Conservation (phyloP, 1,284 basidiomycete species). For the Pseudozyma sp. region DNA sequence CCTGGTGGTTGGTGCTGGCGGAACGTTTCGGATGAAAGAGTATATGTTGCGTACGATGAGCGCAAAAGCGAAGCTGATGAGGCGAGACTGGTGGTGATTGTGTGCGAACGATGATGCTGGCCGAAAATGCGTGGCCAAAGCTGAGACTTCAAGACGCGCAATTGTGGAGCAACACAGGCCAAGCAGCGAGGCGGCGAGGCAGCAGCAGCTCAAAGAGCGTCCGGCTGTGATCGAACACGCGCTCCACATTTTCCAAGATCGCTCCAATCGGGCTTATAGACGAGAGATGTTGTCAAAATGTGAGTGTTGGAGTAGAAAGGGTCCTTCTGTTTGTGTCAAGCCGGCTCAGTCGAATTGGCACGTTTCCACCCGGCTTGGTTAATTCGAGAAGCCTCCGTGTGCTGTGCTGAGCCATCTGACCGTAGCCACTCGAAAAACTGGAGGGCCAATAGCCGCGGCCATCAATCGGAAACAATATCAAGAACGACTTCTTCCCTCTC, state of each 20-base stretch:
- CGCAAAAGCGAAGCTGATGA: neutral
- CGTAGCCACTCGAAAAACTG: constrained; percentile 10
- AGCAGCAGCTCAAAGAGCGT: constrained; percentile 5
- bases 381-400: constrained; percentile 22
- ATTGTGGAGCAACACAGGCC: constrained; percentile 38
- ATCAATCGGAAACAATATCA: constrained; percentile 2
- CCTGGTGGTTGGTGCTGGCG: too few relatives aligned
- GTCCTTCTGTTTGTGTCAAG: neutral
- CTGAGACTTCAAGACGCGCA: constrained; percentile 38
- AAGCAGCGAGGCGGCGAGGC: neutral
- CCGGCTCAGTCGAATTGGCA: constrained; percentile 33
- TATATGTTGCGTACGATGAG: too few relatives aligned
- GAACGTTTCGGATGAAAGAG: too few relatives aligned
- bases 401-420: neutral
- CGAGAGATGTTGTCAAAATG: neutral
- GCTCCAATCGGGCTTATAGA: constrained; percentile 17
- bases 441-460: constrained; percentile 1
- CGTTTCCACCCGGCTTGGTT: constrained; percentile 26
- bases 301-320: neutral
- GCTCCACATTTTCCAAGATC: constrained; percentile 23
- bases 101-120: neutral
- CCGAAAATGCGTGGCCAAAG: constrained; percentile 18
- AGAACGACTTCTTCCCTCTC: neutral
- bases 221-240: constrained; percentile 38
- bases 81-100: neutral